These are phyloP conservation scores for Fomitiporia mediterranea DNA, from an alignment of 1,284 basidiomycete species.

Conservation along the genomic window DNA sequence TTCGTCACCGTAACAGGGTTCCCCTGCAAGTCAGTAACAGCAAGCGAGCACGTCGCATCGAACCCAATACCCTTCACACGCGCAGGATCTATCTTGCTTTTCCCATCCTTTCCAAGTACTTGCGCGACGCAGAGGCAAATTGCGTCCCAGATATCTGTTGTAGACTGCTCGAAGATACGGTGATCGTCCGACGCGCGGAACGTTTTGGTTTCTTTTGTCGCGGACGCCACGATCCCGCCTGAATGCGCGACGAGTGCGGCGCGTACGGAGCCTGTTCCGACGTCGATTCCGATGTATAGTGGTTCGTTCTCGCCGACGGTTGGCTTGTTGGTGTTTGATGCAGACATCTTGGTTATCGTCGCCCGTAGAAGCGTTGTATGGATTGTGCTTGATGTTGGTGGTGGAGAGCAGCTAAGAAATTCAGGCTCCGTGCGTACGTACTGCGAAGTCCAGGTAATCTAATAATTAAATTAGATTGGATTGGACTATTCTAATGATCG, in stretches of 20 bases:
- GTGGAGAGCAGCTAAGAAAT: too few species aligned
- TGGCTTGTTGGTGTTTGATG: background rate
- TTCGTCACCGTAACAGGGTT: constrained; percentile 78
- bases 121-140: constrained; percentile 69
- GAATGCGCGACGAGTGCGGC: constrained; percentile 77
- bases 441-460: too few species aligned
- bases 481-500: too few species aligned
- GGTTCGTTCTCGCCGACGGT: background rate
- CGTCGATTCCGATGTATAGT: constrained; percentile 64
- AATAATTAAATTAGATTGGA: too few species aligned
- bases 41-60: constrained; percentile 95
- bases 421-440: too few species aligned
- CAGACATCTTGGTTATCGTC: too few species aligned
- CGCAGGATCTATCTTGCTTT: constrained; percentile 39
- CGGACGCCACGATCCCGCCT: constrained; percentile 77
- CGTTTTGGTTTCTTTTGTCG: constrained; percentile 75
- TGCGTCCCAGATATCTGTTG: constrained; percentile 80
- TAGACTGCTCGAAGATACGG: constrained; percentile 94
- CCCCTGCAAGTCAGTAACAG: constrained; percentile 76
- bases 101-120: constrained; percentile 60
- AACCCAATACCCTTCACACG: constrained; percentile 89
- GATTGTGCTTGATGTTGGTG: too few species aligned
- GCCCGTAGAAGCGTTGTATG: too few species aligned
- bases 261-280: constrained; percentile 91
- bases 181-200: constrained; percentile 83